Evolutionary conservation across 306 rosid species (phyloP).

Genomic region (Chamaecrista fasciculata): DNA sequence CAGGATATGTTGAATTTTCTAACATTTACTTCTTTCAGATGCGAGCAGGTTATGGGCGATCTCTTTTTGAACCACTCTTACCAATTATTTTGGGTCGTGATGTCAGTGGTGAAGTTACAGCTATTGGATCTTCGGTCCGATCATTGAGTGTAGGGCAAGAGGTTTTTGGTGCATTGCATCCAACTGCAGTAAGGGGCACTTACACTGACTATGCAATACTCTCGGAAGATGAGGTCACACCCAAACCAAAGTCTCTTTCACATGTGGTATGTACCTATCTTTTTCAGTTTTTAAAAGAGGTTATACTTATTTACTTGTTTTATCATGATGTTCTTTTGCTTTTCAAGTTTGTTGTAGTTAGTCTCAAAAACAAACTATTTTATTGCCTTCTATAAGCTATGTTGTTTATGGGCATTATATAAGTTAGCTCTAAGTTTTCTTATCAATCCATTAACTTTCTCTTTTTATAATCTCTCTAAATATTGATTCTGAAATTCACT

Average conservation of each 20-base stretch:
- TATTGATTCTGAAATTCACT: background rate
- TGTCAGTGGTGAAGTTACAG: constrained; percentile 90
- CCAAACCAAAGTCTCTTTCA: constrained; percentile 66
- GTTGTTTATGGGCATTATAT: background rate
- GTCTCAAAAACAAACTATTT: background rate
- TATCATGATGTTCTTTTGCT: background rate
- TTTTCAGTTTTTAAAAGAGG: background rate
- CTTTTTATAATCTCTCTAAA: background rate
- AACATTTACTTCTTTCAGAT: constrained; percentile 49
- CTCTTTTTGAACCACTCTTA: constrained; percentile 64
- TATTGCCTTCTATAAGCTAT: background rate
- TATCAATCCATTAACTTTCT: background rate
- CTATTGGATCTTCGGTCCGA: constrained; percentile 62
- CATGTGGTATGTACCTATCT: constrained; percentile 70
- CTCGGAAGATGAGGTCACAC: constrained; percentile 68
- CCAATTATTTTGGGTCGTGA: constrained; percentile 95
- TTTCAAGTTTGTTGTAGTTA: background rate
- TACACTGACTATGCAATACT: constrained; percentile 90
- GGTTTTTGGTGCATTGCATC: constrained; percentile 98
- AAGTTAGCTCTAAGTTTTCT: background rate
- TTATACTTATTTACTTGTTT: background rate
- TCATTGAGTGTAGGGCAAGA: constrained; percentile 63
- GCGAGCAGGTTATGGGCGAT: constrained; percentile 93
- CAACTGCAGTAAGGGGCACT: constrained; percentile 95
- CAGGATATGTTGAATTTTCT: background rate